Base-by-base conservation (phyloP, 768 basidiomycete species). In the Mycena haematopus region DNA sequence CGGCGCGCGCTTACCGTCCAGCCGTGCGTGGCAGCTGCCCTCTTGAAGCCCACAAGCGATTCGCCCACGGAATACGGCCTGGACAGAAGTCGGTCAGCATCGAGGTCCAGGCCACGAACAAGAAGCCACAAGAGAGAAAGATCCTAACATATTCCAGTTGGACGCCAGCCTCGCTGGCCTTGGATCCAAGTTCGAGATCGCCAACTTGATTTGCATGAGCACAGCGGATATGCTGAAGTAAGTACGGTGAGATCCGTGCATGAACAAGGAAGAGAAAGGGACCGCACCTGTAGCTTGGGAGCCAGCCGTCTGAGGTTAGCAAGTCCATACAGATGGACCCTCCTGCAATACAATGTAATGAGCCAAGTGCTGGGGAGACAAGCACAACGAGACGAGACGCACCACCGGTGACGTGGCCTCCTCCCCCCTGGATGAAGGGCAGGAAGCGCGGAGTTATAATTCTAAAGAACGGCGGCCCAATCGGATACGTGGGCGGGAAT, bases 311-410 rank as follows among this genome's bases (percentile, higher is more conserved):
- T 0, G 86, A 78, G 1, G 87, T 88, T 52, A 90, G 74, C 8
- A 89, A 75, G 70, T 90, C 89, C 88, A 91, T 89, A 67, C 89
- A 91, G 52, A 91, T 89, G 4, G 86, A 88, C 2, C 89, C 89
- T 13, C 88, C 87, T 85, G 63, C 35, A 7, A 61, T 52, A 25
- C 52, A 51, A 24, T 52, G 29, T 52, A 53, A 24, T 52, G 56
- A 52, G 56, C 38, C 38, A 52, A 54, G 22, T 22, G 9, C 21
- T 54, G 10, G 44, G n/a, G 52, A 36, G 47, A 24, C 51, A 2
- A 17, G 15, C 53, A 31, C 21, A 36, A 36, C 36, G 3, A 17
- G 10, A 13, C 36, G 31, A 33, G 25, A 67, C 75, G 27, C 63
- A 83, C 86, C 88, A 66, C 80, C 83, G 21, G 88, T 89, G 44